Evolutionary conservation across 164 flowering plant genomes (phyloP), one percentile per base, ranked within the genome.

Genomic region (Umbellularia californica): DNA sequence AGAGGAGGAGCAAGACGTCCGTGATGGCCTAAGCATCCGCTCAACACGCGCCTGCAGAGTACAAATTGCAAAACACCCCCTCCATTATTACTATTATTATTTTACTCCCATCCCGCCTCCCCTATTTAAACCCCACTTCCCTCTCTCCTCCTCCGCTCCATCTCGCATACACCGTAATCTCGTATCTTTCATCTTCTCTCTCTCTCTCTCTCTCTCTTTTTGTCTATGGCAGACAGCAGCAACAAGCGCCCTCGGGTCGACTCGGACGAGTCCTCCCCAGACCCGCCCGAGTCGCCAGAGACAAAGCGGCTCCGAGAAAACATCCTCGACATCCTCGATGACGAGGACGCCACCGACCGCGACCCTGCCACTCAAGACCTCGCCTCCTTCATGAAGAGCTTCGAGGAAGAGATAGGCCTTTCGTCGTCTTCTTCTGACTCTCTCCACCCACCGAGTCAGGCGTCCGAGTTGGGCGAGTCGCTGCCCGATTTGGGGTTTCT

Each of bases 401-500:
- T 92, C 25, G 88, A 88, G 73, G 87, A 87, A 25, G 90, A 90
- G 76, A 84, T 90, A 0, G 58, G 79, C 6, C 33, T 74, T 30
- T 3, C 35, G 35, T 30, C 35, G 35, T 30, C 35, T 30, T 30
- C 35, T 30, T 30, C 35, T 4, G 35, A 30, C 35, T 30, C 35
- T 30, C 5, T 30, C 35, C 35, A 4, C 72, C 65, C 10, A 15
- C 68, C 22, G 2, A 33, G 2, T 70, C 82, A 12, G 84, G 13
- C 77, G 81, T 7, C 82, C 72, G 58, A 77, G 84, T 27, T 58
- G 75, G 83, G 78, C 65, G 87, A 83, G n/a, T 72, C 84, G 2
- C 87, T 73, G 73, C 87, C 85, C 50, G 89, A 89, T 6, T 77
- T 92, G 0, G 95, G 88, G 1, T 90, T 76, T 73, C 88, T 92